A percentile compares a stretch with the other conserved stretches of the same genome.
phyloP scores from a whole-genome alignment of 352 stramenopile genomes.

The Pythium periplocum region DNA sequence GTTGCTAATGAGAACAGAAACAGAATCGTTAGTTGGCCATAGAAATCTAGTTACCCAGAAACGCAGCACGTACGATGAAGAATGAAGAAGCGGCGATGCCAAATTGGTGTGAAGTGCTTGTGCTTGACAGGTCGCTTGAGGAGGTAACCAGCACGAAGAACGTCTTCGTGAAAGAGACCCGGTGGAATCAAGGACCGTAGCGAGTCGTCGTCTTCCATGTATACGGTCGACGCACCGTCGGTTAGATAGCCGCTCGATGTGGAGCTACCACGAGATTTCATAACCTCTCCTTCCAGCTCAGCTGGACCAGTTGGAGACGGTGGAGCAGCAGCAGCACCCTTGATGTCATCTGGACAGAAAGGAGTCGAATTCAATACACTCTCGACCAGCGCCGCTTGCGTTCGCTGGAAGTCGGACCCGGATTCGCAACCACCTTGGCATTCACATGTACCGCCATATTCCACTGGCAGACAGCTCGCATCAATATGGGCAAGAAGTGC shows the following conservation, averaged over 20 bases:
- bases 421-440: slow-evolving; percentile 63
- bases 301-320: too few species aligned
- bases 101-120: slow-evolving; percentile 72
- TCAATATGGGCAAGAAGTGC: slow-evolving; percentile 58
- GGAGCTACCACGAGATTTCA: too few species aligned
- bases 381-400: slow-evolving; percentile 48
- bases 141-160: slow-evolving; percentile 65
- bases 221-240: not conserved
- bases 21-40: not conserved
- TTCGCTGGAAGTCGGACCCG: slow-evolving; percentile 58
- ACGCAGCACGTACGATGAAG: slow-evolving; percentile 35
- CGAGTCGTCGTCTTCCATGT: slow-evolving; percentile 1
- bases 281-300: too few species aligned
- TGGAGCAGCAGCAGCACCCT: not conserved
- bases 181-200: slow-evolving; percentile 1
- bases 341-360: slow-evolving; percentile 33
- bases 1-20: slow-evolving; percentile 24
- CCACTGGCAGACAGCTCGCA: slow-evolving; percentile 51
- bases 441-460: slow-evolving; percentile 63
- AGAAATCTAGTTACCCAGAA: not conserved
- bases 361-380: slow-evolving; percentile 45
- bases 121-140: slow-evolving; percentile 85
- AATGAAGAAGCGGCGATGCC: slow-evolving; percentile 71
- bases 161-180: slow-evolving; percentile 53
- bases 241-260: not conserved